Percentiles rank a stretch among this genome's conserved stretches.
Evolutionary conservation across 306 rosid species (phyloP).

Genomic region (Sicyos baderoa): DNA sequence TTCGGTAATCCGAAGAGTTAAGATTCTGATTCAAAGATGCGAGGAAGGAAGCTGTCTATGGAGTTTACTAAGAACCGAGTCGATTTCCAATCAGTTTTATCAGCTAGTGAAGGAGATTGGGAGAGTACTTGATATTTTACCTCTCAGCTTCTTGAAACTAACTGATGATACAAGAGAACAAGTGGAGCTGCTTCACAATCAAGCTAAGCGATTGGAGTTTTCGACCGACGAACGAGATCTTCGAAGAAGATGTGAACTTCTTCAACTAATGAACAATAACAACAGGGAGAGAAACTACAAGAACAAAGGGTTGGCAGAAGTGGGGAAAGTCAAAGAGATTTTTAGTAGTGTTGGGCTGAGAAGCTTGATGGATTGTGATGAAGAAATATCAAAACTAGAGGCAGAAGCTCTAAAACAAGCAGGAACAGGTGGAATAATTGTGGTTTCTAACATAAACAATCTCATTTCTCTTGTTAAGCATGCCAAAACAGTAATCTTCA

Average conservation of each 20-base stretch:
- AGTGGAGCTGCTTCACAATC: conserved; percentile 74
- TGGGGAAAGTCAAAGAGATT: conserved; percentile 20
- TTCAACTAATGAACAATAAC: conserved; percentile 24
- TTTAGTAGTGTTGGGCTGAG: conserved; percentile 56
- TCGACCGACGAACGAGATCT: conserved; percentile 44
- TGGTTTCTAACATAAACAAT: conserved; percentile 63
- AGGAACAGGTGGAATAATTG: conserved; percentile 79
- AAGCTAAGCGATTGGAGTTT: conserved; percentile 53
- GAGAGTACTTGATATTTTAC: conserved; percentile 75
- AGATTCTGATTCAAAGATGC: conserved; percentile 55
- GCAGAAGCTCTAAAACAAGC: conserved; percentile 76
- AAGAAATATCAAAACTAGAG: conserved; percentile 67
- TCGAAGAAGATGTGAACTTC: conserved; percentile 53
- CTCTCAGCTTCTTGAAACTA: conserved; percentile 57
- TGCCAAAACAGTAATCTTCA: conserved; percentile 55
- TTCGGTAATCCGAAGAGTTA: conserved; percentile 61
- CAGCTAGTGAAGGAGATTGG: conserved; percentile 74
- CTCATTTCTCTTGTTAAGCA: conserved; percentile 55
- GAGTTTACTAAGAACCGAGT: conserved; percentile 56
- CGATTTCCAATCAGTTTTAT: conserved; percentile 52
- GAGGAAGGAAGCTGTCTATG: conserved; percentile 68
- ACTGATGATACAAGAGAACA: conserved; percentile 65
- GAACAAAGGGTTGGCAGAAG: conserved; percentile 41
- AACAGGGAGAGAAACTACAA: conserved; percentile 25
- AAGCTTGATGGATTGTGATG: conserved; percentile 53